Base-by-base conservation (phyloP, 306 rosid species). In the Quillaja saponaria region DNA sequence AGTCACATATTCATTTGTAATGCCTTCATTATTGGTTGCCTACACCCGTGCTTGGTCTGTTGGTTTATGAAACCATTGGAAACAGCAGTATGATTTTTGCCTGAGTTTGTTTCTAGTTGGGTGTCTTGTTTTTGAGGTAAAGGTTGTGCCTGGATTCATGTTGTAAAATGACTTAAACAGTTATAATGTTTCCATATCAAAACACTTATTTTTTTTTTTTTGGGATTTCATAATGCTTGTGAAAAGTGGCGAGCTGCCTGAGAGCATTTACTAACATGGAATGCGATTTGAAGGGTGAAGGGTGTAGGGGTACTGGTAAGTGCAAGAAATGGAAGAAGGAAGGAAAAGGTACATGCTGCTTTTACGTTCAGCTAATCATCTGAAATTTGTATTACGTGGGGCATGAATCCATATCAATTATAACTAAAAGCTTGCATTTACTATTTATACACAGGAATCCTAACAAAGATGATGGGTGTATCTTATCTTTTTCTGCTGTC, bases 101-200 rank as follows among this genome's bases (percentile, higher is more conserved):
- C 34, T 3, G 53, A 52, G 82, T 77, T 64, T 77, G 77, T 62
- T 55, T 76, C 57, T 56, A 49, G 60, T 45, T 33, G 82, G 58
- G 63, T 68, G 54, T 71, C 52, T 62, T 71, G 74, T 52, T 56
- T 12, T 45, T 61, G 49, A 44, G 61, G 44, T 69, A 66, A 57
- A 33, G 35, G 70, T 44, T 42, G 63, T 18, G 28, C 17, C 59
- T 60, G 66, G 41, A 13, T 61, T 72, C 25, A 55, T 51, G 63
- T 54, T 58, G 61, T 45, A 60, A 49, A 41, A 54, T 60, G 66
- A 34, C n/a, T 41, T 57, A 50, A 8, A 60, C 34, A 65, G 18
- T 18, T 2, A 69, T 58, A 51, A 41, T 53, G 17, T 53, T 42
- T 19, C 44, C 7, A 10, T 68, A 11, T 16, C 37, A 53, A 19